Conservation (phyloP, 2,329 filamentous ascomycete genomes). For the Phoma sp. region DNA sequence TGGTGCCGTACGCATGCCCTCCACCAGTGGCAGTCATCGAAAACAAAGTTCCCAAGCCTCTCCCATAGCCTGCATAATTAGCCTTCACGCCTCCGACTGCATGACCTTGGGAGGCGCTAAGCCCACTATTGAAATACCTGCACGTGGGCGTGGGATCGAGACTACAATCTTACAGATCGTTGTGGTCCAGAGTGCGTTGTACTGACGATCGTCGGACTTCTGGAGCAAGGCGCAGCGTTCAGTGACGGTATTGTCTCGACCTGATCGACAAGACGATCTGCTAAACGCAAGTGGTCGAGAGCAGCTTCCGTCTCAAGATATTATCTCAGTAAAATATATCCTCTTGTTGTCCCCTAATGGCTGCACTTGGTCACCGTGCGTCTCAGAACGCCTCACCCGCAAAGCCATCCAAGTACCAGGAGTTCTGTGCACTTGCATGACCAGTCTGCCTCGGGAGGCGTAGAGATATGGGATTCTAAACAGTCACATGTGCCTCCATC, state of each 20-base stretch:
- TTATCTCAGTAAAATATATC: too few species aligned
- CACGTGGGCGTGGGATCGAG: neutral
- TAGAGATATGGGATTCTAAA: neutral
- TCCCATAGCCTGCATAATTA: slow-evolving; percentile 1
- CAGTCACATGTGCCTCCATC: neutral
- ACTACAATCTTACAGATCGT: neutral
- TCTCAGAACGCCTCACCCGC: slow-evolving; percentile 3
- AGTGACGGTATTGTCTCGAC: neutral
- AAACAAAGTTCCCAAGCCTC: slow-evolving; percentile 1
- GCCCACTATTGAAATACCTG: neutral
- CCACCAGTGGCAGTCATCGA: neutral
- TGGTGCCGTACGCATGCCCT: neutral
- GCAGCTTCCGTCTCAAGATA: too few species aligned
- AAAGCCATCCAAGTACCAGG: slow-evolving; percentile 1
- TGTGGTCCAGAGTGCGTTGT: neutral
- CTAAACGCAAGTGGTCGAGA: too few species aligned
- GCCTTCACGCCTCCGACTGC: neutral
- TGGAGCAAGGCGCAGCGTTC: neutral
- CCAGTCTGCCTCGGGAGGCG: slow-evolving; percentile 11
- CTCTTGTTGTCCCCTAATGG: too few species aligned
- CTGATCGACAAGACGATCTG: neutral
- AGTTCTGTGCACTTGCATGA: neutral
- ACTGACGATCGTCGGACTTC: neutral
- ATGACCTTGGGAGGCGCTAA: neutral
- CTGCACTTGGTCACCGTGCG: neutral